Evolutionary conservation across 148 eudicot genomes (phyloP).

Genomic region (Oxyria digyna): DNA sequence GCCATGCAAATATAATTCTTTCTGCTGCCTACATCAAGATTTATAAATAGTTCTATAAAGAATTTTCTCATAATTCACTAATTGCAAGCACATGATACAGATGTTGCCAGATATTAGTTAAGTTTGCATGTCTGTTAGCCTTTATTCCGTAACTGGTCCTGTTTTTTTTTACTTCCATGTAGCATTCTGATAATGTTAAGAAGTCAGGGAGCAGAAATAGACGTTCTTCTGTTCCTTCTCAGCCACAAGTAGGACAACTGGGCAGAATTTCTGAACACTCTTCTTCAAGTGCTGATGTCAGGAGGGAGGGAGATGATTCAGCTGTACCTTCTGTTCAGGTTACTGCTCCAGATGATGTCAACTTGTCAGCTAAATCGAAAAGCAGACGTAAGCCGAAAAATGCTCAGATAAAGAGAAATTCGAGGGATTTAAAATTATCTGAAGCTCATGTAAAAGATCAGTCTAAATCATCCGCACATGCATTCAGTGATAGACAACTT

Average conservation of each 20-base stretch:
- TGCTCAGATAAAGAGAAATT: conserved; percentile 30
- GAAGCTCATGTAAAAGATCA: conserved; percentile 25
- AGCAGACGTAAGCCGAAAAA: conserved; percentile 64
- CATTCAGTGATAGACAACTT: conserved; percentile 22
- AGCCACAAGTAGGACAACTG: conserved; percentile 32
- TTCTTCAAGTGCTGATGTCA: conserved; percentile 54
- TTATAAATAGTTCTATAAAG: background rate
- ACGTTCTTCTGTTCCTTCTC: conserved; percentile 36
- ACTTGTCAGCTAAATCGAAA: conserved; percentile 43
- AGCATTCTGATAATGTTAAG: conserved; percentile 45
- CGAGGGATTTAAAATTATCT: conserved; percentile 27
- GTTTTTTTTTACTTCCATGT: background rate
- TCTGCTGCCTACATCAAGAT: background rate
- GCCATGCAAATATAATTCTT: background rate
- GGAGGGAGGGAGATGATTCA: conserved; percentile 61
- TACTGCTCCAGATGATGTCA: conserved; percentile 31
- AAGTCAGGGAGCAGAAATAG: conserved; percentile 31
- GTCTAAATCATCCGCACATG: conserved; percentile 22
- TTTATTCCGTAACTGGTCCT: background rate
- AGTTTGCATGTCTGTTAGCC: background rate
- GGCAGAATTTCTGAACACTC: conserved; percentile 51
- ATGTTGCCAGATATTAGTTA: background rate
- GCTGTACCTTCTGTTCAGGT: conserved; percentile 39
- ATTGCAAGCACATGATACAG: background rate
- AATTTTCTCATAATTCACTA: background rate